phyloP scores from a whole-genome alignment of 2,329 filamentous ascomycete species.

The Berkeleyomyces basicola region DNA sequence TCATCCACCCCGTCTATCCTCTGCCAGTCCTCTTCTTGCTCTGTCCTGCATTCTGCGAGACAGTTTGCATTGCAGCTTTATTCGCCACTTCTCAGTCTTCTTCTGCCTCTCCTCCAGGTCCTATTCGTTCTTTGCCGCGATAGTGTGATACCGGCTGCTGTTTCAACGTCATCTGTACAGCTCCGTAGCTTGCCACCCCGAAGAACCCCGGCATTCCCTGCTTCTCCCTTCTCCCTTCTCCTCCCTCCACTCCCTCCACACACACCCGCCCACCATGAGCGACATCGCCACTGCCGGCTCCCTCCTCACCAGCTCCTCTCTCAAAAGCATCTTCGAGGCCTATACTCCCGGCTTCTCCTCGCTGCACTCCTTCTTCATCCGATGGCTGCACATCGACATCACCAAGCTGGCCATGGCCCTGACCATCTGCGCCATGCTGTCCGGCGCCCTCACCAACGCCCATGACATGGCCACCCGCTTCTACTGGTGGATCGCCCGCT shows the following conservation, averaged over 20 bases:
- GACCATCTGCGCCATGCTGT: conserved; percentile 22
- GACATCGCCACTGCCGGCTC: neutral
- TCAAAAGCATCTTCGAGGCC: conserved; percentile 5
- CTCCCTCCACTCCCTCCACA: neutral
- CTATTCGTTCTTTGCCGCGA: too few relatives aligned
- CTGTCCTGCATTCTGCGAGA: neutral
- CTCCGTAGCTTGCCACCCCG: neutral
- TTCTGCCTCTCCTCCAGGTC: neutral
- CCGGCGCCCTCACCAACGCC: conserved; percentile 19
- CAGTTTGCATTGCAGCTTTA: neutral
- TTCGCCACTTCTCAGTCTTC: neutral
- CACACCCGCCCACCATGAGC: neutral
- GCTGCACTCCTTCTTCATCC: conserved; percentile 19
- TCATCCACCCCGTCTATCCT: neutral
- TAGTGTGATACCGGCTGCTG: too few relatives aligned
- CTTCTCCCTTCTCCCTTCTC: neutral
- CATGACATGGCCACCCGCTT: conserved; percentile 19
- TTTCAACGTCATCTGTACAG: neutral
- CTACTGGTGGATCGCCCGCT: conserved; percentile 23
- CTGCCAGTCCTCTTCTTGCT: neutral
- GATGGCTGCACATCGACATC: conserved; percentile 22
- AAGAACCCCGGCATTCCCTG: neutral
- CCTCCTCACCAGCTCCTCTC: neutral
- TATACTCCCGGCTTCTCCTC: conserved; percentile 7
- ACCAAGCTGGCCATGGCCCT: conserved; percentile 20